Conservation (phyloP, 208 protist genomes). For the Trypanosoma rangeli region DNA sequence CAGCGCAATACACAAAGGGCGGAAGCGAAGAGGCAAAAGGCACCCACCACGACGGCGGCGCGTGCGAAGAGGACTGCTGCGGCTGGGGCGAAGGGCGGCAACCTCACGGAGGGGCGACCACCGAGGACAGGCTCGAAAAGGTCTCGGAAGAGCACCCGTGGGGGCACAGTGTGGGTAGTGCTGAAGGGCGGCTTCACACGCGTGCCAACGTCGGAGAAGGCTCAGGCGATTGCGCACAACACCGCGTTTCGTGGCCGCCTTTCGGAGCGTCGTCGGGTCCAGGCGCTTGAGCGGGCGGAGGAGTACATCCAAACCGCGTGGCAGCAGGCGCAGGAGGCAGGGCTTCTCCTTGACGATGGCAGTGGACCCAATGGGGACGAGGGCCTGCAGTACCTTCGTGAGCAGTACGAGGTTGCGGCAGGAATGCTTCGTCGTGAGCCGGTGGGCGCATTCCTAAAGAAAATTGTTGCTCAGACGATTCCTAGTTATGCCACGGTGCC, state of each 20-base stretch:
- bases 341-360: constrained; percentile 31
- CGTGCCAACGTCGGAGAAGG: constrained; percentile 33
- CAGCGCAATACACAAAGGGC: constrained; percentile 25
- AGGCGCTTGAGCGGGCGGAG: constrained; percentile 54
- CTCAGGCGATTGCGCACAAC: constrained; percentile 6
- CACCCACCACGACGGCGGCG: background rate
- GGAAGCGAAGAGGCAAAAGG: background rate
- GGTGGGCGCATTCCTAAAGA: constrained; percentile 25
- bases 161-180: constrained; percentile 77
- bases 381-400: constrained; percentile 61
- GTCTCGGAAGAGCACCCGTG: constrained; percentile 27
- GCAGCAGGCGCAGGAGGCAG: constrained; percentile 55
- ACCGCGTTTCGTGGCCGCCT: constrained; percentile 33
- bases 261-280: constrained; percentile 44
- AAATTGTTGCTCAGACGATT: constrained; percentile 33
- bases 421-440: constrained; percentile 42
- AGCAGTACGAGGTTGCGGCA: constrained; percentile 70
- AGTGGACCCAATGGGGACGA: constrained; percentile 38
- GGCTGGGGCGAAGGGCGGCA: too few species aligned
- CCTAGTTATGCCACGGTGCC: constrained; percentile 17
- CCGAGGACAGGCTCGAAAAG: constrained; percentile 12
- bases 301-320: constrained; percentile 72
- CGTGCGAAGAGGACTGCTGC: constrained; percentile 17
- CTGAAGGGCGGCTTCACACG: constrained; percentile 72
- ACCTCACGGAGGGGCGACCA: constrained; percentile 2